Conservation (phyloP, 805 yeast species). For the Cyberlindnera galapagoensis region DNA sequence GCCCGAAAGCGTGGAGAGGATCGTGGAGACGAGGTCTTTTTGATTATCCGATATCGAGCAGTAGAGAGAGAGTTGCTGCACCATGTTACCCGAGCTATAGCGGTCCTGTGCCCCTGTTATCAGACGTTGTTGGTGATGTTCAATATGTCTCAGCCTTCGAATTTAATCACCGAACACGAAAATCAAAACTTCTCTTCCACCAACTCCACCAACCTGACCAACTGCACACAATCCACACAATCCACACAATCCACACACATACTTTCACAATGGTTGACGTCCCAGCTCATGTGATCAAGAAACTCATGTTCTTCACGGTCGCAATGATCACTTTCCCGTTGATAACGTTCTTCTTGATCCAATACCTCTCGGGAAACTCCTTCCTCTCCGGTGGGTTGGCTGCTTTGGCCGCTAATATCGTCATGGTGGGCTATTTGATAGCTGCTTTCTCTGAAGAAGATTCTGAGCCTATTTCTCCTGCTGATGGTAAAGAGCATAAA, state of each 20-base stretch:
- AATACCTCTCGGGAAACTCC: constrained; percentile 41
- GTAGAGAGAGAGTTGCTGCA: constrained; percentile 23
- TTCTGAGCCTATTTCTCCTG: background rate
- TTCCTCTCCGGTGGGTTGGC: constrained; percentile 75
- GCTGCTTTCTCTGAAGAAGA: constrained; percentile 69
- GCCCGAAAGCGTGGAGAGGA: constrained; percentile 21
- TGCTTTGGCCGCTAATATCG: constrained; percentile 69
- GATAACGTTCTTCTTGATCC: constrained; percentile 51
- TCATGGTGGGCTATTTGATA: constrained; percentile 63
- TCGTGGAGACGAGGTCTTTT: constrained; percentile 13
- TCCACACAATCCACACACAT: constrained; percentile 18
- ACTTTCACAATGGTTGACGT: too few species aligned
- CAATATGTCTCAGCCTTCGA: too few species aligned
- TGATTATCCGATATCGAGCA: constrained; percentile 14
- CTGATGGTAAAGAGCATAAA: too few species aligned
- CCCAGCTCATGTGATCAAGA: constrained; percentile 61
- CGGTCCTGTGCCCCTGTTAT: too few species aligned
- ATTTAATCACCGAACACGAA: too few species aligned
- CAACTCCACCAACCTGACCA: too few species aligned
- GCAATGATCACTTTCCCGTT: constrained; percentile 71
- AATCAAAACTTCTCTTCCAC: too few species aligned
- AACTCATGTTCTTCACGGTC: constrained; percentile 66
- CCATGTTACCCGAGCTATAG: too few species aligned
- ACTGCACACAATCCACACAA: background rate
- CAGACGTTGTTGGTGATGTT: too few species aligned